phyloP scores from a whole-genome alignment of 768 basidiomycete genomes.

The Mycena belliarum region DNA sequence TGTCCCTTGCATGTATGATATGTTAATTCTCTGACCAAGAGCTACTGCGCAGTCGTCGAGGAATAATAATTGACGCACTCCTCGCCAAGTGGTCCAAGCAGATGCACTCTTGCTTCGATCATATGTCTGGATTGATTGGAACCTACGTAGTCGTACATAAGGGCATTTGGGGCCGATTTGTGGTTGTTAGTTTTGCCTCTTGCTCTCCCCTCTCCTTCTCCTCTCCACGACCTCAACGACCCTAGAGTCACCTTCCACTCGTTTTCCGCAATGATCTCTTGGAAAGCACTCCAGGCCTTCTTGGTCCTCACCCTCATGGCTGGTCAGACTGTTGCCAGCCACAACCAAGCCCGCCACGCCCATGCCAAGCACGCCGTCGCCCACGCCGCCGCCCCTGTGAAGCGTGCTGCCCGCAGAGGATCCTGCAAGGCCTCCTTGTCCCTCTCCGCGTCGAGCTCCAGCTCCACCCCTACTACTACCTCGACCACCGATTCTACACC shows the following conservation, averaged over 20 bases:
- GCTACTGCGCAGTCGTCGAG: too few species aligned
- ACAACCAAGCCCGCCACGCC: neutral
- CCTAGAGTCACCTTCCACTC: conserved; percentile 20
- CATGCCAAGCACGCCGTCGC: neutral
- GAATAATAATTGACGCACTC: too few species aligned
- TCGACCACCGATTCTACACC: neutral
- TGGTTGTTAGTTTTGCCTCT: neutral
- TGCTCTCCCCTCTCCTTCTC: neutral
- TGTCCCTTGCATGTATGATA: too few species aligned
- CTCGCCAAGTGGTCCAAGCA: neutral
- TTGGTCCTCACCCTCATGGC: conserved; percentile 18
- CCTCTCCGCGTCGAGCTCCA: neutral
- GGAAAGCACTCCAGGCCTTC: conserved; percentile 17
- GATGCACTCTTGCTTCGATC: neutral
- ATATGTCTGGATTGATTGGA: neutral
- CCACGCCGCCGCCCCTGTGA: neutral
- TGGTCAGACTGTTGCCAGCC: conserved; percentile 1
- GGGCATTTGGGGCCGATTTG: neutral
- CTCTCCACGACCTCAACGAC: neutral
- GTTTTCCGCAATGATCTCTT: conserved; percentile 14
- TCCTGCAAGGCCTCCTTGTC: conserved; percentile 15
- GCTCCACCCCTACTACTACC: neutral
- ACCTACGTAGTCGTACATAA: neutral
- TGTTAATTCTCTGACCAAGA: too few species aligned
- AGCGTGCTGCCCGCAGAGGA: neutral